Percentiles rank a stretch among this genome's conserved stretches.
These are phyloP conservation scores for Lignosus rhinocerotis DNA, from an alignment of 1,284 basidiomycete species.

Conservation along the genomic window DNA sequence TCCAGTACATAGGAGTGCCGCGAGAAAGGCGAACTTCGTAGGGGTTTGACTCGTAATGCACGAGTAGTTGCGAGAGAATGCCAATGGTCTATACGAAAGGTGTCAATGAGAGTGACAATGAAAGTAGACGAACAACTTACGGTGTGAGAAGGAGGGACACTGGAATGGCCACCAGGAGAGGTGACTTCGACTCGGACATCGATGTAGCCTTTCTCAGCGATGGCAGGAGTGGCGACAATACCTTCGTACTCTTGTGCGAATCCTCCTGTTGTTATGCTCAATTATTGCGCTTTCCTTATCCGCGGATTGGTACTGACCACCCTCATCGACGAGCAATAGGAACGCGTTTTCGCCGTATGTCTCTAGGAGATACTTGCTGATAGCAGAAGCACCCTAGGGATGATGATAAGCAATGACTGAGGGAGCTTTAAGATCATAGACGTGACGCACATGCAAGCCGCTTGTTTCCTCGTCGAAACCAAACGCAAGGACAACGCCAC, in stretches of 20 bases:
- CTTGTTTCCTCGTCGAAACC: constrained; percentile 75
- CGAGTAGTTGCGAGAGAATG: constrained; percentile 51
- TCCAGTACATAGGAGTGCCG: constrained; percentile 45
- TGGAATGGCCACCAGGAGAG: constrained; percentile 69
- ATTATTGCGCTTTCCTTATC: neutral
- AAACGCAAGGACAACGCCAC: constrained; percentile 59
- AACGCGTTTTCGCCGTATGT: constrained; percentile 56
- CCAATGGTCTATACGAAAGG: constrained; percentile 48
- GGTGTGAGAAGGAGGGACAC: constrained; percentile 57
- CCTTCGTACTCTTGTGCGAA: constrained; percentile 38
- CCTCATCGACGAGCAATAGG: constrained; percentile 56
- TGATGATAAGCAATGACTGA: neutral
- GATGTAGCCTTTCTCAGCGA: constrained; percentile 68
- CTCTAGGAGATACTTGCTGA: constrained; percentile 47
- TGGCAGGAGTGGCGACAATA: constrained; percentile 49
- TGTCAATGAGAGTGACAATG: neutral
- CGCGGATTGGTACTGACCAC: constrained; percentile 33
- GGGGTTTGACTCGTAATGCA: constrained; percentile 51
- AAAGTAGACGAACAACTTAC: constrained; percentile 32
- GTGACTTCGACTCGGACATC: constrained; percentile 55
- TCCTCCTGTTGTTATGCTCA: constrained; percentile 29
- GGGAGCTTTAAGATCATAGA: neutral
- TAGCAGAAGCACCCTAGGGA: constrained; percentile 47
- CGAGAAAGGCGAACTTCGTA: constrained; percentile 40
- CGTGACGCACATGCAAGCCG: constrained; percentile 44